Percentiles rank a stretch among this genome's conserved stretches.
phyloP scores from a whole-genome alignment of 1,139 yeast species.

The Zygoascus hellenicus region DNA sequence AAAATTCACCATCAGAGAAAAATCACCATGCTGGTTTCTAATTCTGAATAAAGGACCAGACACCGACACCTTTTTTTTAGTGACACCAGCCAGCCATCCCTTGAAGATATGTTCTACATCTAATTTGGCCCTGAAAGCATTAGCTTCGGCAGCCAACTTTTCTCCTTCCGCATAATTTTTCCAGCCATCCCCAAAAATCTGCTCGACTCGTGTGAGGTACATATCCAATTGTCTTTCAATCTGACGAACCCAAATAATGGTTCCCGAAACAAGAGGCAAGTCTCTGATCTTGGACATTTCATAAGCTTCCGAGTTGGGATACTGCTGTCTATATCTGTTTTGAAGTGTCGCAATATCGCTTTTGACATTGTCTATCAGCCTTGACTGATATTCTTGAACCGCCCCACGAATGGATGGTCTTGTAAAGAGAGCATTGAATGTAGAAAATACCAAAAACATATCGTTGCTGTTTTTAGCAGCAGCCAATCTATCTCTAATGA shows the following conservation, averaged over 20 bases:
- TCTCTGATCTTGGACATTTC: conserved; percentile 38
- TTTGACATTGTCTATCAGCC: conserved; percentile 44
- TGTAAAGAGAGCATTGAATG: conserved; percentile 42
- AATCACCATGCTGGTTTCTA: conserved; percentile 22
- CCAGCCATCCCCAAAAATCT: conserved; percentile 72
- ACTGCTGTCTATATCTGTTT: conserved; percentile 35
- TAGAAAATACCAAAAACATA: conserved; percentile 47
- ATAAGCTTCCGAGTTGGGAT: conserved; percentile 33
- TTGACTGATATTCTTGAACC: conserved; percentile 50
- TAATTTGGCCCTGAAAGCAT: conserved; percentile 41
- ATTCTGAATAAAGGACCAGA: conserved; percentile 41
- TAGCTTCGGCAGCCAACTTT: conserved; percentile 49
- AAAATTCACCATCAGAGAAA: conserved; percentile 42
- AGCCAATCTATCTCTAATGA: conserved; percentile 39
- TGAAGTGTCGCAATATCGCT: conserved; percentile 42
- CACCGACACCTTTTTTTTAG: conserved; percentile 25
- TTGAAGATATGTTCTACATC: conserved; percentile 41
- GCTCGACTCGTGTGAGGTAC: conserved; percentile 41
- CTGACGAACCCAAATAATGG: conserved; percentile 48
- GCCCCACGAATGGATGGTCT: conserved; percentile 51
- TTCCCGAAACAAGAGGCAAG: conserved; percentile 44
- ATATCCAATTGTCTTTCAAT: conserved; percentile 40
- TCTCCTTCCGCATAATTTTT: conserved; percentile 65
- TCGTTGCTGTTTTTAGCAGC: conserved; percentile 41
- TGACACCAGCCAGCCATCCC: conserved; percentile 41